Conservation (phyloP, 352 stramenopile species). For the Globisporangium alternatum region DNA sequence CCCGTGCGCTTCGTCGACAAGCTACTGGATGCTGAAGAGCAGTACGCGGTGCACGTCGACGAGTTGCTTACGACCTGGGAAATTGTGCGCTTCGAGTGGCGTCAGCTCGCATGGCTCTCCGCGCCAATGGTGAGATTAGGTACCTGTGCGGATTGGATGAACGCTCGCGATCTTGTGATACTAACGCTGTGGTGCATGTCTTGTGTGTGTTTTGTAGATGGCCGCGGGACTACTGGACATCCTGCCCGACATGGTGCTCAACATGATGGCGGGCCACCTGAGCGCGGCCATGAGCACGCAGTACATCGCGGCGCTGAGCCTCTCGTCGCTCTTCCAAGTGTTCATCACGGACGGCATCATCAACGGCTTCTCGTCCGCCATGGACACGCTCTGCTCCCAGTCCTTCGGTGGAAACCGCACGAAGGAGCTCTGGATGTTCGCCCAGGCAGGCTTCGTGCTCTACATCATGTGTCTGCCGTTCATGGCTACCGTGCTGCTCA, state of each 20-base stretch:
- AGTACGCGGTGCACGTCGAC: constrained; percentile 24
- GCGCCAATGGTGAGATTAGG: constrained; percentile 17
- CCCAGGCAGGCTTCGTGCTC: constrained; percentile 31
- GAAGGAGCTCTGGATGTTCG: constrained; percentile 40
- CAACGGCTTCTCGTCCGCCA: constrained; percentile 23
- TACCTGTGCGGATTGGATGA: neutral
- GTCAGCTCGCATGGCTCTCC: constrained; percentile 17
- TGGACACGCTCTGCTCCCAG: constrained; percentile 44
- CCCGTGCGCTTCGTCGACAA: constrained; percentile 20
- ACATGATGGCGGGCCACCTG: constrained; percentile 36
- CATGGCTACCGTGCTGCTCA: constrained; percentile 19
- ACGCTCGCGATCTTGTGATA: neutral
- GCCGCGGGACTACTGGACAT: constrained; percentile 36
- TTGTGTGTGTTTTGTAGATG: constrained; percentile 15
- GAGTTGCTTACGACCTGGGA: constrained; percentile 16
- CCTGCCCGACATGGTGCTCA: constrained; percentile 30
- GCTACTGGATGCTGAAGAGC: constrained; percentile 26
- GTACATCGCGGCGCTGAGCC: constrained; percentile 28
- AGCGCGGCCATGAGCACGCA: constrained; percentile 32
- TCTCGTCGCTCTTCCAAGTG: constrained; percentile 18
- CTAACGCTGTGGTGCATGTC: neutral
- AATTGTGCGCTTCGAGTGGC: constrained; percentile 20
- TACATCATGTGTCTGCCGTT: constrained; percentile 17
- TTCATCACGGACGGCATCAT: constrained; percentile 22
- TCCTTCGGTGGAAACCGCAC: constrained; percentile 29